Evolutionary conservation across 768 basidiomycete species (phyloP).

Genomic region (Pulveroboletus ravenelii): DNA sequence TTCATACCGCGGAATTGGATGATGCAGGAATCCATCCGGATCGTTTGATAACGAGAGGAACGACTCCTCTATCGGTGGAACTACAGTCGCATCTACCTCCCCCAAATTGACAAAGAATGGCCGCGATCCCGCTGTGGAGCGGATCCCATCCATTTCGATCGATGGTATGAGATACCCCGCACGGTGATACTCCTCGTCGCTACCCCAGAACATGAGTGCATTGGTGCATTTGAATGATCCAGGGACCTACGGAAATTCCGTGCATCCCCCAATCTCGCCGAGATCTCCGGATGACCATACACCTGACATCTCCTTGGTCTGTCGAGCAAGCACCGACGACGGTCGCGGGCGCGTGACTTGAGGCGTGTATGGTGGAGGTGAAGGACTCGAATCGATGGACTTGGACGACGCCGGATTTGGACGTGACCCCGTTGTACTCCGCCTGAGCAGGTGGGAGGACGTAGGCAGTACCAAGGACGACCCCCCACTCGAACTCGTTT

Average conservation of each 20-base stretch:
- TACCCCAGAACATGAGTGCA: not conserved
- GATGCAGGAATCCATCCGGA: slow-evolving; percentile 20
- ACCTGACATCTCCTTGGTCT: slow-evolving; percentile 9
- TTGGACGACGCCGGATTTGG: slow-evolving; percentile 1
- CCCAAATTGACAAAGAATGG: slow-evolving; percentile 43
- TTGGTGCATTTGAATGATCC: not conserved
- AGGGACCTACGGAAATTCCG: slow-evolving; percentile 14
- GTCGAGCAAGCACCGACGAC: slow-evolving; percentile 13
- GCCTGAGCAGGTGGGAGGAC: slow-evolving; percentile 9
- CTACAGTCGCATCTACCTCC: slow-evolving; percentile 23
- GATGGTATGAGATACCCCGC: not conserved
- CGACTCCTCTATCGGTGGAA: slow-evolving; percentile 35
- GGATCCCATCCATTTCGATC: slow-evolving; percentile 36
- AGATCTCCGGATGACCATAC: slow-evolving; percentile 2
- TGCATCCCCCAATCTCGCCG: slow-evolving; percentile 1
- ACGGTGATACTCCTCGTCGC: slow-evolving; percentile 1
- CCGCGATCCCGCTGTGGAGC: slow-evolving; percentile 37
- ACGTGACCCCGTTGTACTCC: slow-evolving; percentile 1
- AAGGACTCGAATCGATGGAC: slow-evolving; percentile 4
- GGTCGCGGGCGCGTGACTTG: slow-evolving; percentile 6
- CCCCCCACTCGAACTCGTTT: not conserved
- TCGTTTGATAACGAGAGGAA: slow-evolving; percentile 40
- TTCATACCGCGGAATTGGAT: slow-evolving; percentile 21
- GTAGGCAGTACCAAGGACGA: not conserved
- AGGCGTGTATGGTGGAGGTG: not conserved